phyloP scores from a whole-genome alignment of 352 stramenopile genomes.

The Sclerospora graminicola region DNA sequence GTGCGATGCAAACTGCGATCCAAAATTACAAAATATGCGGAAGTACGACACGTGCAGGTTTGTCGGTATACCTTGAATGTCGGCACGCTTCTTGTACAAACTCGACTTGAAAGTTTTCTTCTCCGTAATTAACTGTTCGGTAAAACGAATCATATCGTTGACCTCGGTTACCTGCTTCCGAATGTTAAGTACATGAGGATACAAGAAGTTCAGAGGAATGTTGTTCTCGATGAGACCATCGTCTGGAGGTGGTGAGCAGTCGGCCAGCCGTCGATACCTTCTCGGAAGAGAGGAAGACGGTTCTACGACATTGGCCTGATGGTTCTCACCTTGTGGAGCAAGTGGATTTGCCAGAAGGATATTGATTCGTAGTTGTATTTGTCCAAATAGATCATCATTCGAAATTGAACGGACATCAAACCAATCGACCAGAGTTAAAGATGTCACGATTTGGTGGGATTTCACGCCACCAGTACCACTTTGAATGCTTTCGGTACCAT shows the following conservation, averaged over 20 bases:
- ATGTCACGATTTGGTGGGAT: conserved; percentile 36
- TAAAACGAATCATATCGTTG: conserved; percentile 56
- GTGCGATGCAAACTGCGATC: conserved; percentile 14
- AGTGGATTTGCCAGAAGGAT: conserved; percentile 56
- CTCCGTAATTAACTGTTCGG: conserved; percentile 48
- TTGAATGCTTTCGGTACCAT: conserved; percentile 10
- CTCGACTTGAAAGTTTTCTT: conserved; percentile 82
- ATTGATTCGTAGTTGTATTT: conserved; percentile 67
- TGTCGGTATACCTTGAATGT: conserved; percentile 73
- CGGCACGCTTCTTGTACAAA: conserved; percentile 66
- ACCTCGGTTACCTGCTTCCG: conserved; percentile 54
- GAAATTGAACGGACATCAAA: conserved; percentile 55
- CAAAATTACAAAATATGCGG: conserved; percentile 59
- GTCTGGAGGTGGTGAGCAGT: conserved; percentile 28
- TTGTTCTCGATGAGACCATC: conserved; percentile 44
- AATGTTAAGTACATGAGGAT: conserved; percentile 60
- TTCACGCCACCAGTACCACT: conserved; percentile 8
- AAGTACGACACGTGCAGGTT: conserved; percentile 83
- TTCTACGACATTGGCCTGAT: conserved; percentile 9
- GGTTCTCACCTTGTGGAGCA: conserved; percentile 11
- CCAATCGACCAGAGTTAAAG: conserved; percentile 67
- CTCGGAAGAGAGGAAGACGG: conserved; percentile 11
- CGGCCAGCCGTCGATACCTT: conserved; percentile 23
- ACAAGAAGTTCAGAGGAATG: conserved; percentile 60
- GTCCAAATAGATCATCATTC: conserved; percentile 50